phyloP scores from a whole-genome alignment of 2,329 filamentous ascomycete genomes.

The Monosporascus sp. region DNA sequence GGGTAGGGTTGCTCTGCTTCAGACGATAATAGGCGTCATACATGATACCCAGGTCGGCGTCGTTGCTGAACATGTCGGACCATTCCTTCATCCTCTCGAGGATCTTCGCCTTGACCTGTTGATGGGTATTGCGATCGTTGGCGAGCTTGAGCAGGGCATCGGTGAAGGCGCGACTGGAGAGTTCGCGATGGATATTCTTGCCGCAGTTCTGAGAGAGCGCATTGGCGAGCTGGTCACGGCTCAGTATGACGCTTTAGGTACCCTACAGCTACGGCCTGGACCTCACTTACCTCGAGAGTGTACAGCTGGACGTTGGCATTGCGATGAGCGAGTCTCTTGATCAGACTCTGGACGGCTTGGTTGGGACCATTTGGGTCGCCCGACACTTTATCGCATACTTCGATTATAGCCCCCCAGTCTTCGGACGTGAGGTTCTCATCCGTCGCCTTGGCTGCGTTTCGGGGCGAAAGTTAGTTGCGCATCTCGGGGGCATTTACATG shows the following conservation, averaged over 20 bases:
- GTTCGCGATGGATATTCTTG: constrained; percentile 77
- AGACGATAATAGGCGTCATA: constrained; percentile 87
- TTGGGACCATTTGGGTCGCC: constrained; percentile 60
- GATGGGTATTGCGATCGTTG: constrained; percentile 91
- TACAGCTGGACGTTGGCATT: constrained; percentile 97
- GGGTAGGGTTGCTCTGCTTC: constrained; percentile 77
- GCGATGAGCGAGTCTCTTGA: constrained; percentile 85
- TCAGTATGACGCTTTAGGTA: constrained; percentile 1
- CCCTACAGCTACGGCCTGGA: background rate
- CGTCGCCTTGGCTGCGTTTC: constrained; percentile 63
- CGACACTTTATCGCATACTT: constrained; percentile 57
- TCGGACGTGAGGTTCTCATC: constrained; percentile 95
- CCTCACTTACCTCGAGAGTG: constrained; percentile 66
- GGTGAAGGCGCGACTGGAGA: constrained; percentile 88
- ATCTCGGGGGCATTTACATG: constrained; percentile 2
- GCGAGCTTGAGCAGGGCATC: constrained; percentile 88
- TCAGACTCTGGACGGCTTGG: constrained; percentile 83
- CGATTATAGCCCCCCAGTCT: constrained; percentile 62
- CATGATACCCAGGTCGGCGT: constrained; percentile 95
- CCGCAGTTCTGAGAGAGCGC: constrained; percentile 91
- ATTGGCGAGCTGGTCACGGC: constrained; percentile 65
- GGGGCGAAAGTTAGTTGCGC: constrained; percentile 5
- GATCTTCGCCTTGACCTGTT: constrained; percentile 95
- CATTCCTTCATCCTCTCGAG: constrained; percentile 94
- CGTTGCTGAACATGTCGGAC: constrained; percentile 87